Conservation (phyloP, 306 rosid genomes). For the Argentina anserina region DNA sequence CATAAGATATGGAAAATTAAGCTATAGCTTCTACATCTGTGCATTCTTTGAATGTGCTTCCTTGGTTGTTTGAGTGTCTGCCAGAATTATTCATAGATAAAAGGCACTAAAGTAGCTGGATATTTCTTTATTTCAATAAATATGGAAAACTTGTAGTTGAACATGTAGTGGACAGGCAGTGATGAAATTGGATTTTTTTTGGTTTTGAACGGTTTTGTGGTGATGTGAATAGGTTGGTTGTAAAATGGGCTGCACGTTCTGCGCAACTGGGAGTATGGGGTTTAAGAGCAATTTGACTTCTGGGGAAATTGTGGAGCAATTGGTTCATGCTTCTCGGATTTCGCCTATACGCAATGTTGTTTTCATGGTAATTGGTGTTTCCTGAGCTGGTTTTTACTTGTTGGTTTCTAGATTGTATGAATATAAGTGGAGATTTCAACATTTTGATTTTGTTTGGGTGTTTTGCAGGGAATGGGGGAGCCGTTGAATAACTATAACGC, state of each 20-base stretch:
- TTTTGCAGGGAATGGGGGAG: conserved; percentile 90
- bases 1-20: not conserved
- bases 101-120: not conserved
- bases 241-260: conserved; percentile 96
- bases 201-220: not conserved
- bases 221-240: conserved; percentile 65
- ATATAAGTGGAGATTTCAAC: not conserved
- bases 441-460: not conserved
- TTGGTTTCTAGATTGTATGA: not conserved
- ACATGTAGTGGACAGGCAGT: not conserved
- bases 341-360: conserved; percentile 81
- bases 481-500: conserved; percentile 83
- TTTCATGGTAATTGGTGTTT: conserved; percentile 60
- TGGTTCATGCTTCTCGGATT: conserved; percentile 76
- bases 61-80: not conserved
- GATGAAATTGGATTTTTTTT: not conserved
- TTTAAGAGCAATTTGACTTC: conserved; percentile 70
- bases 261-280: conserved; percentile 99
- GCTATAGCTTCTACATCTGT: not conserved
- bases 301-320: conserved; percentile 85
- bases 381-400: not conserved
- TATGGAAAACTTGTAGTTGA: too few relatives aligned
- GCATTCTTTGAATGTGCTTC: not conserved
- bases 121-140: not conserved
- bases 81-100: not conserved